Evolutionary conservation across 2,329 filamentous ascomycete species (phyloP), one percentile per base, ranked within the genome.

Genomic region (Botrytis byssoidea): DNA sequence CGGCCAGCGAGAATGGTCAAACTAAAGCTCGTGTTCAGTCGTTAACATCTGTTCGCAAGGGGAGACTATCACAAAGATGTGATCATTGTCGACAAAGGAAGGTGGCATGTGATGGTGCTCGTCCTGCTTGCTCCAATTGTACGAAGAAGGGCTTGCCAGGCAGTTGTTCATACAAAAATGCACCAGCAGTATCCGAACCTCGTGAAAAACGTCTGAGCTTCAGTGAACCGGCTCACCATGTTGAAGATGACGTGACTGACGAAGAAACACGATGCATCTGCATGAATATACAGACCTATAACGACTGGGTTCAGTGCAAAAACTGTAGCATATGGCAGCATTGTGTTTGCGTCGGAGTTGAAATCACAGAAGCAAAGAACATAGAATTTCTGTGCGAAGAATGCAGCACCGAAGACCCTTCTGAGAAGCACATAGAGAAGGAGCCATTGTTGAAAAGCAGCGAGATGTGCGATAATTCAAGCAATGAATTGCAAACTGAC

Each of bases 321-420:
- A n/a, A 65, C 25, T 71, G 69, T 5, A 44, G 32, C 20, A 44
- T 35, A 22, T 65, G 57, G 69, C 42, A 71, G 44, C 69, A 71
- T 12, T 44, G 32, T 18, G 7, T 65, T 48, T 71, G 69, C 20
- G 42, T 71, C n/a, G 63, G 40, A 32, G 40, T 46, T 3, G 9
- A 32, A 29, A 20, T 32, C 9, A 46, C 9, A 65, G 42, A 65
- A 46, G 63, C 63, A 22, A 18, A 46, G 29, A 65, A 20, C 3
- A 65, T 65, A 44, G 42, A 65, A 2, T 65, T 46, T 20, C 18
- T 2, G n/a, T 46, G 63, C 2, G 18, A 46, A 65, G 10, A 9
- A 65, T 65, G 63, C 42, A 32, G 10, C 63, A 29, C 9, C 16
- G 10, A 65, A 44, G 10, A 18, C 9, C n/a, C 29, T 14, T 12